Conservation (phyloP, 164 flowering plant species). For the Stephania japonica region DNA sequence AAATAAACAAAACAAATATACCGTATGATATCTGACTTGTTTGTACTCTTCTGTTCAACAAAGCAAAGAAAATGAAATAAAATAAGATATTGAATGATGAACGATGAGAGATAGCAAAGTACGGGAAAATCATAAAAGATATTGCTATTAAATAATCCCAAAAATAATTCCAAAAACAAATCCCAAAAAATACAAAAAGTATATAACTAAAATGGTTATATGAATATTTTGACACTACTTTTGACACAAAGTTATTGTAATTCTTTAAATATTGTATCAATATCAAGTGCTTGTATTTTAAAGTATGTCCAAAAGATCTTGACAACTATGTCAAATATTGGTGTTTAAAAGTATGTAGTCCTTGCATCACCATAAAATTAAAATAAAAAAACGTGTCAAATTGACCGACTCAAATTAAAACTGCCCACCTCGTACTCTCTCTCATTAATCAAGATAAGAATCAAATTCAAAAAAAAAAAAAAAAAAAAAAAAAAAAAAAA, state of each 20-base stretch:
- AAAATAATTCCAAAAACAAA: background rate
- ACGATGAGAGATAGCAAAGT: background rate
- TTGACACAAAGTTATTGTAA: too few species aligned
- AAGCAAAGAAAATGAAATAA: background rate
- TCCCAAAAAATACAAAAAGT: background rate
- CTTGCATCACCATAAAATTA: background rate
- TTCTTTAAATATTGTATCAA: too few species aligned
- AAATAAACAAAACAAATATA: background rate
- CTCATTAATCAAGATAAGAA: background rate
- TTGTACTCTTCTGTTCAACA: background rate
- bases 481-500: background rate
- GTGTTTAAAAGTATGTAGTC: too few species aligned
- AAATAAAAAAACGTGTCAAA: constrained; percentile 17
- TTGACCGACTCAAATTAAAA: constrained; percentile 24
- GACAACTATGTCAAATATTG: too few species aligned
- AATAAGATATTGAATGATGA: background rate
- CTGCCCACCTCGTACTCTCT: constrained; percentile 13
- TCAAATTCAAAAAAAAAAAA: background rate
- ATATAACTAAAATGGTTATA: too few species aligned
- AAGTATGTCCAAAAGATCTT: too few species aligned
- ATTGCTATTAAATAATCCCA: background rate
- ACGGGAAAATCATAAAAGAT: background rate
- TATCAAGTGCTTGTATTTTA: too few species aligned
- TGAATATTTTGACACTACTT: too few species aligned
- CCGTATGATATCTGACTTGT: background rate